phyloP scores from a whole-genome alignment of 2,329 filamentous ascomycete genomes.

The Fusarium siculi region DNA sequence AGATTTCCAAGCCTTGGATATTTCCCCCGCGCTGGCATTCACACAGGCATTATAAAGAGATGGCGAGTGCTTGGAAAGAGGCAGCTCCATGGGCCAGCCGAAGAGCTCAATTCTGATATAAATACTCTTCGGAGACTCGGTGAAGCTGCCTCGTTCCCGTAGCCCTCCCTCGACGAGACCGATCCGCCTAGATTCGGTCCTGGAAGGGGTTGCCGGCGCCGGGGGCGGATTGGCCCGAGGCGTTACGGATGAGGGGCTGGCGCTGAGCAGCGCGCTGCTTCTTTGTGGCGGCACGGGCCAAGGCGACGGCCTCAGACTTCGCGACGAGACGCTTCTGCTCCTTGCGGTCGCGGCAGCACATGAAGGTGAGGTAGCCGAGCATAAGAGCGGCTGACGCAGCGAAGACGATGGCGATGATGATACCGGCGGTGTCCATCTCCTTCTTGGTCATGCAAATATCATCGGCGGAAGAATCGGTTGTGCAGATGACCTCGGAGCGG shows the following conservation, averaged over 20 bases:
- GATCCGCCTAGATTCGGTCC: slow-evolving; percentile 49
- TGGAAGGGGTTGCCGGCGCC: slow-evolving; percentile 50
- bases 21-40: slow-evolving; percentile 13
- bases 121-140: slow-evolving; percentile 35
- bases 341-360: slow-evolving; percentile 63
- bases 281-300: slow-evolving; percentile 60
- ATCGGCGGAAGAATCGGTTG: slow-evolving; percentile 49
- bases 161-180: slow-evolving; percentile 28
- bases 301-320: slow-evolving; percentile 61
- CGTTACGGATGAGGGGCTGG: slow-evolving; percentile 52
- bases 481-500: slow-evolving; percentile 58
- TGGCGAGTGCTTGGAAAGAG: background rate
- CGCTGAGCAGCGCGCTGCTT: slow-evolving; percentile 53
- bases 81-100: background rate
- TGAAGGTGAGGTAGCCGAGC: slow-evolving; percentile 57
- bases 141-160: slow-evolving; percentile 26
- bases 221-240: slow-evolving; percentile 38
- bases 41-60: slow-evolving; percentile 24
- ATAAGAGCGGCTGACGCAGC: slow-evolving; percentile 52
- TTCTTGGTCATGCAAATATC: slow-evolving; percentile 55
- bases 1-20: slow-evolving; percentile 15
- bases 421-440: slow-evolving; percentile 57
- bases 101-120: background rate
- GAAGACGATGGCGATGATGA: slow-evolving; percentile 62
- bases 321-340: slow-evolving; percentile 56